phyloP scores from a whole-genome alignment of 257 asterid species.

The Solanum sitiens region DNA sequence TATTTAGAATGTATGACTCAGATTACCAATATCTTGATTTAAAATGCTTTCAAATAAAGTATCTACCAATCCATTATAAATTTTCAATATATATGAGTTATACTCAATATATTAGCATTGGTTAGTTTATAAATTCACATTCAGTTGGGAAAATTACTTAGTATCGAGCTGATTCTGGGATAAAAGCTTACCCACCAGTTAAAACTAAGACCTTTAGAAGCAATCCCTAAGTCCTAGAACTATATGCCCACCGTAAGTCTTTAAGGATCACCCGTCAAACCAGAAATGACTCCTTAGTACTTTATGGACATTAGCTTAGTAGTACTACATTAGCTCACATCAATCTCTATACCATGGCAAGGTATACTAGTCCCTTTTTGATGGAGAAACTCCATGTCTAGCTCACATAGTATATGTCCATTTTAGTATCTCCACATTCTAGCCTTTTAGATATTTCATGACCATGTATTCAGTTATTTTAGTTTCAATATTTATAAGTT shows the following conservation, averaged over 20 bases:
- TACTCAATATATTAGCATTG: too few relatives aligned
- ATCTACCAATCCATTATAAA: background rate
- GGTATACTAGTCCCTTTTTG: background rate
- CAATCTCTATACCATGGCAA: background rate
- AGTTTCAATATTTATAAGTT: too few relatives aligned
- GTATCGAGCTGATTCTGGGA: background rate
- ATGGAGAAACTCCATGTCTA: background rate
- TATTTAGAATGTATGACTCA: too few relatives aligned
- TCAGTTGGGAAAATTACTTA: background rate
- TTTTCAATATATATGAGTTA: background rate
- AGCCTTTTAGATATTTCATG: background rate
- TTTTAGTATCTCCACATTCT: background rate
- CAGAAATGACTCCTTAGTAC: background rate
- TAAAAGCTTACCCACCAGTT: too few relatives aligned
- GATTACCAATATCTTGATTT: too few relatives aligned
- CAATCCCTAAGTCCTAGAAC: background rate
- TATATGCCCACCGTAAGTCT: background rate
- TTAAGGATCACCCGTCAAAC: background rate
- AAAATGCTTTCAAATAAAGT: background rate
- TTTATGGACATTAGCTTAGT: background rate
- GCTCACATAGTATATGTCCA: background rate
- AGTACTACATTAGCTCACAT: background rate
- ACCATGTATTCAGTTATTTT: background rate
- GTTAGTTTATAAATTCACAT: too few relatives aligned
- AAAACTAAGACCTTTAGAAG: background rate